Conservation (phyloP, 768 basidiomycete species). For the Termitomyces titanicus region DNA sequence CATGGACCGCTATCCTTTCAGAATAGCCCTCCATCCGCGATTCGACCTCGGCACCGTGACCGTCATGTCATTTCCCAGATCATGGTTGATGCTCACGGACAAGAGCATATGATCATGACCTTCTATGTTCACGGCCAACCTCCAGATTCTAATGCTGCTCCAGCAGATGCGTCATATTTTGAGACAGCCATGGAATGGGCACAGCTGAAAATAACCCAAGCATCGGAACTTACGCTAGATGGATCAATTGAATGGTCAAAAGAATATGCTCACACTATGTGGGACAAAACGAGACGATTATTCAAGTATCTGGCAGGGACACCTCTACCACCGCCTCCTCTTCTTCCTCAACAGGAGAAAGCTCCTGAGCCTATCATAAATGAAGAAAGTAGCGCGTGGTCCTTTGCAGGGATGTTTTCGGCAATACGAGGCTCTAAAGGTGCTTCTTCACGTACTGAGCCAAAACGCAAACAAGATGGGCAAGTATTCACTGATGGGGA, state of each 20-base stretch:
- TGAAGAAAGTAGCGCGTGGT: slow-evolving; percentile 42
- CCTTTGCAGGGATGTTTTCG: slow-evolving; percentile 65
- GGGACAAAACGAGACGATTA: slow-evolving; percentile 50
- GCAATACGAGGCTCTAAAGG: slow-evolving; percentile 45
- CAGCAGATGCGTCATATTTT: slow-evolving; percentile 38
- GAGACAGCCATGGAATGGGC: slow-evolving; percentile 42
- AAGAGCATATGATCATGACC: slow-evolving; percentile 81
- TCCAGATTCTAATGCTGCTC: slow-evolving; percentile 30
- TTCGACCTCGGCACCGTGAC: slow-evolving; percentile 78
- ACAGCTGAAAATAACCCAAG: slow-evolving; percentile 29
- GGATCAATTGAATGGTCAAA: slow-evolving; percentile 47
- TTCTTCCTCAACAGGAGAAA: slow-evolving; percentile 26
- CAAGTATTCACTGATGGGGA: slow-evolving; percentile 68
- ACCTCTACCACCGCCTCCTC: slow-evolving; percentile 34
- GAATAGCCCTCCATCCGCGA: slow-evolving; percentile 73
- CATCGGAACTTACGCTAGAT: slow-evolving; percentile 55
- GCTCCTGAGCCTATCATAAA: slow-evolving; percentile 24
- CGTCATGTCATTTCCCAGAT: slow-evolving; percentile 79
- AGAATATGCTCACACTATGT: slow-evolving; percentile 32
- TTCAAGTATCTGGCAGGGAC: slow-evolving; percentile 77
- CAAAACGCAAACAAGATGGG: slow-evolving; percentile 30
- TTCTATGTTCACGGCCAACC: slow-evolving; percentile 73
- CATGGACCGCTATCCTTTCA: slow-evolving; percentile 70
- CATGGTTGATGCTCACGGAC: slow-evolving; percentile 65
- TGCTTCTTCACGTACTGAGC: slow-evolving; percentile 20